These are phyloP conservation scores for Schizochytrium sp. DNA, from an alignment of 108 stramenopile genomes.

Conservation along the genomic window DNA sequence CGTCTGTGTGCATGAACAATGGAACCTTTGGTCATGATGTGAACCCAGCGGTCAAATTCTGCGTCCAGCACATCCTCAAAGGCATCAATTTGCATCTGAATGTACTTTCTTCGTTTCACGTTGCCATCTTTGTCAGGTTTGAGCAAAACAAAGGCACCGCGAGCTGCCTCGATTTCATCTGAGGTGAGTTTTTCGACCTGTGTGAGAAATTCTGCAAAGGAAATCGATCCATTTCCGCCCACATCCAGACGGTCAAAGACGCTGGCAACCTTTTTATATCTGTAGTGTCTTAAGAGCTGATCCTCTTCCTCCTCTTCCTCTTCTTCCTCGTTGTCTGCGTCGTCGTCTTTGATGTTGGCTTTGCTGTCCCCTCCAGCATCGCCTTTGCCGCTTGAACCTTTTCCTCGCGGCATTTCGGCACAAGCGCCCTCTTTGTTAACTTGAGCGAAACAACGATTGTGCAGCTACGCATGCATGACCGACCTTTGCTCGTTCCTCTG, in stretches of 20 bases:
- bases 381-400: no score
- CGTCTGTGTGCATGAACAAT: neutral
- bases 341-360: neutral
- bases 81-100: neutral
- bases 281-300: neutral
- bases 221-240: neutral
- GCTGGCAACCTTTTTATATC: neutral
- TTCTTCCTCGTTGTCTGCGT: neutral
- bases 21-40: slow-evolving; percentile 1
- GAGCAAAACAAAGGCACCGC: neutral
- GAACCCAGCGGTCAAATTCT: slow-evolving; percentile 8
- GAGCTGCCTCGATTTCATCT: slow-evolving; percentile 1
- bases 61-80: slow-evolving; percentile 2
- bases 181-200: neutral
- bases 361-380: no score
- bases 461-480: no score
- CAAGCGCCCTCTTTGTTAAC: no score
- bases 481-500: no score
- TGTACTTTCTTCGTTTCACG: neutral
- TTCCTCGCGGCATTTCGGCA: no score
- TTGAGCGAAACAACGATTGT: no score
- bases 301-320: neutral
- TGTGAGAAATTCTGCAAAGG: slow-evolving; percentile 8
- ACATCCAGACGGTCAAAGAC: neutral
- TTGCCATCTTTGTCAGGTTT: slow-evolving; percentile 16